Conservation (phyloP, 1,284 basidiomycete species). For the Ceratobasidium sp. region DNA sequence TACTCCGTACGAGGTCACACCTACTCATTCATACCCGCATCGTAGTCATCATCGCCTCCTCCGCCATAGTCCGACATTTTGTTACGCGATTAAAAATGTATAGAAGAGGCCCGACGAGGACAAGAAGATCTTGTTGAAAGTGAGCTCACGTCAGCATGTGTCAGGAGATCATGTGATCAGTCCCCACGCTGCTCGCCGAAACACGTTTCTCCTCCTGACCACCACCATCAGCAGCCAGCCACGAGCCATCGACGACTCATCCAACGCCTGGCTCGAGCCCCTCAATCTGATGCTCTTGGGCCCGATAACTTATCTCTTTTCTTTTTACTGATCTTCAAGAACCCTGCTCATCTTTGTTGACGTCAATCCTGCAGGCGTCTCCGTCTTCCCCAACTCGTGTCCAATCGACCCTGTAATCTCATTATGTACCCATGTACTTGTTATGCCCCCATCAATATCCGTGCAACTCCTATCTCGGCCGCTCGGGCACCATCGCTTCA, state of each 20-base stretch:
- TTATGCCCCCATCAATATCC: slow-evolving; percentile 13
- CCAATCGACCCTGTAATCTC: slow-evolving; percentile 37
- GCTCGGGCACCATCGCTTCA: slow-evolving; percentile 13
- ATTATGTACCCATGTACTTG: slow-evolving; percentile 13
- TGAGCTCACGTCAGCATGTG: slow-evolving; percentile 22
- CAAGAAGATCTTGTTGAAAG: slow-evolving; percentile 25
- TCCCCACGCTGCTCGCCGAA: slow-evolving; percentile 3
- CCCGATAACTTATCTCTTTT: slow-evolving; percentile 36
- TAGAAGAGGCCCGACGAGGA: slow-evolving; percentile 17
- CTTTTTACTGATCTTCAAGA: slow-evolving; percentile 36
- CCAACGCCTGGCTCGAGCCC: slow-evolving; percentile 1
- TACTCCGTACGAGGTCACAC: neutral
- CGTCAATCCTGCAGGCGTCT: slow-evolving; percentile 44
- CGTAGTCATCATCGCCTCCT: slow-evolving; percentile 42
- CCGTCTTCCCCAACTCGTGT: slow-evolving; percentile 44
- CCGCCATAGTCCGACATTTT: slow-evolving; percentile 44
- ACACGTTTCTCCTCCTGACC: slow-evolving; percentile 33
- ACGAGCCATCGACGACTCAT: slow-evolving; percentile 4
- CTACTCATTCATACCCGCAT: slow-evolving; percentile 42
- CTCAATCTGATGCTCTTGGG: slow-evolving; percentile 4
- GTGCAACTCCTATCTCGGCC: slow-evolving; percentile 38
- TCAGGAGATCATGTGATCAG: slow-evolving; percentile 26
- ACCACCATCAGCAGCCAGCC: slow-evolving; percentile 11
- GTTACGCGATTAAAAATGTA: slow-evolving; percentile 1
- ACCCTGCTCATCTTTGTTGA: slow-evolving; percentile 24